Conservation (phyloP, 306 rosid genomes). For the Vicia faba region DNA sequence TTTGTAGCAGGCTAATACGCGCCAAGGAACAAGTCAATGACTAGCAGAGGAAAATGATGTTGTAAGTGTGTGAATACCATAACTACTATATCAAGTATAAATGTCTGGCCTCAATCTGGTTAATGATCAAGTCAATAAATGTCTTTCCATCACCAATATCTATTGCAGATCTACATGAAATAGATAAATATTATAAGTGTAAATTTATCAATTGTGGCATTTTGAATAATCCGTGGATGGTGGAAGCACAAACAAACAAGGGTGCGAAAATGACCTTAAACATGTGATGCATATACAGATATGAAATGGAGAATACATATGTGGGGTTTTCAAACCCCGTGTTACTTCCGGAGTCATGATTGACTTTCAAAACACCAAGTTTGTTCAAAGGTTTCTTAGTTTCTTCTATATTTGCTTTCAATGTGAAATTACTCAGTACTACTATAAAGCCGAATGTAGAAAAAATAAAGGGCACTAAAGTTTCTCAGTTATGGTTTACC, state of each 20-base stretch:
- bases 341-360: conserved; percentile 44
- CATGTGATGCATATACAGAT: too few species aligned
- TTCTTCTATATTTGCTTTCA: conserved; percentile 48
- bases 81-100: not conserved
- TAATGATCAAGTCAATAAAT: conserved; percentile 56
- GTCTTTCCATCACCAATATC: conserved; percentile 56
- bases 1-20: not conserved
- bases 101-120: conserved; percentile 64
- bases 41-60: conserved; percentile 1
- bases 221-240: conserved; percentile 14
- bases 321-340: conserved; percentile 61
- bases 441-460: conserved; percentile 2
- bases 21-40: conserved; percentile 3
- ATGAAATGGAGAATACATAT: conserved; percentile 45
- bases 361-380: conserved; percentile 68
- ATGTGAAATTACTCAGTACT: conserved; percentile 8
- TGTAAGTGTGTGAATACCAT: conserved; percentile 9
- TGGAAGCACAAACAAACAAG: conserved; percentile 5
- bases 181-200: not conserved
- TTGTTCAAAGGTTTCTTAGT: conserved; percentile 65
- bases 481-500: conserved; percentile 37
- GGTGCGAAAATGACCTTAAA: not conserved
- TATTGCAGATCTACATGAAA: conserved; percentile 52
- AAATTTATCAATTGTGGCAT: not conserved
- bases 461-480: conserved; percentile 17